These are phyloP conservation scores for Rhododendron vialii DNA, from an alignment of 148 eudicot species.

Conservation along the genomic window DNA sequence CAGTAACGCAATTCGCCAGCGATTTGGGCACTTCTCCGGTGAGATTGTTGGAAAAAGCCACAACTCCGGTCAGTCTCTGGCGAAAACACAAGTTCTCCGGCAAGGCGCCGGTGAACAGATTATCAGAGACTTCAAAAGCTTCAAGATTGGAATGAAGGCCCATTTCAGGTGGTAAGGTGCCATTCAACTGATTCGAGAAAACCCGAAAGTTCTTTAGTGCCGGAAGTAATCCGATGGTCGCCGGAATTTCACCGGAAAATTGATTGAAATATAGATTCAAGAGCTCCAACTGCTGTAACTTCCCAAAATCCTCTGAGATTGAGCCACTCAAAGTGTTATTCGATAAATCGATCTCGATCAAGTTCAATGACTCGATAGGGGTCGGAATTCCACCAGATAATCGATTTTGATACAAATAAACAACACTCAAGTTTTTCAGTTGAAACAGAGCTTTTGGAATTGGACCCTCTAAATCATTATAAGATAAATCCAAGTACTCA, in stretches of 20 bases:
- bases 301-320: constrained; percentile 37
- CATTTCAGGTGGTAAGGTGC: constrained; percentile 46
- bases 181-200: constrained; percentile 40
- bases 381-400: constrained; percentile 57
- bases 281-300: constrained; percentile 23
- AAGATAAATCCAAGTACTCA: constrained; percentile 42
- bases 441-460: constrained; percentile 60
- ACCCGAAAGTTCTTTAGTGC: constrained; percentile 20
- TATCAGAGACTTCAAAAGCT: constrained; percentile 35
- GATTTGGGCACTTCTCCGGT: constrained; percentile 54
- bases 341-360: constrained; percentile 40
- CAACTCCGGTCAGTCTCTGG: constrained; percentile 29
- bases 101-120: constrained; percentile 46
- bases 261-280: constrained; percentile 37
- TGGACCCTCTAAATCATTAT: constrained; percentile 39
- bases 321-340: constrained; percentile 41
- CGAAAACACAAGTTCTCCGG: constrained; percentile 50
- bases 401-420: constrained; percentile 45
- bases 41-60: constrained; percentile 43
- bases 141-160: constrained; percentile 48
- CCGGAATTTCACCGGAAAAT: constrained; percentile 38
- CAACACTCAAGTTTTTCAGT: constrained; percentile 39
- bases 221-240: constrained; percentile 31
- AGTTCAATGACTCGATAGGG: constrained; percentile 28
- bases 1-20: constrained; percentile 30